phyloP scores from a whole-genome alignment of 2,329 filamentous ascomycete genomes.

The Coleophoma crateriformis region DNA sequence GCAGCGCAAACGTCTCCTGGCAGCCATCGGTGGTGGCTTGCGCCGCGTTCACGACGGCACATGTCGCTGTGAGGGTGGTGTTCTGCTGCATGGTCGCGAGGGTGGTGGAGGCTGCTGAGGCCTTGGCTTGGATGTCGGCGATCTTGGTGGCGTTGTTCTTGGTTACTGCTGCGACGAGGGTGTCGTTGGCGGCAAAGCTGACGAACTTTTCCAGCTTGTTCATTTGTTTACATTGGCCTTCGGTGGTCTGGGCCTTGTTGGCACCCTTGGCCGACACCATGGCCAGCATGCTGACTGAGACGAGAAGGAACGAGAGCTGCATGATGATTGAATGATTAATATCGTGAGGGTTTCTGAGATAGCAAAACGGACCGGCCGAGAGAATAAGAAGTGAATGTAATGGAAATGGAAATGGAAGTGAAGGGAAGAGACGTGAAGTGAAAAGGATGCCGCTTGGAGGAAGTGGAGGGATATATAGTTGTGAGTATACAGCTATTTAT shows the following conservation, averaged over 20 bases:
- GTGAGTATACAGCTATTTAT: too few species aligned
- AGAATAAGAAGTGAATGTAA: too few species aligned
- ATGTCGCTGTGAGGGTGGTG: conserved; percentile 5
- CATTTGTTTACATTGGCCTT: conserved; percentile 18
- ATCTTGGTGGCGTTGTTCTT: conserved; percentile 27
- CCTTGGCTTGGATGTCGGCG: conserved; percentile 25
- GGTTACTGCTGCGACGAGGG: conserved; percentile 23
- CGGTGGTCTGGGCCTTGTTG: conserved; percentile 23
- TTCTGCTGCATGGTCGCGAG: conserved; percentile 7
- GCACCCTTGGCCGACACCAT: conserved; percentile 26
- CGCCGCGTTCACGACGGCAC: background rate
- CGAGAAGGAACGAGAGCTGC: background rate
- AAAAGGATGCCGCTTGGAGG: too few species aligned
- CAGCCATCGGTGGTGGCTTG: conserved; percentile 17
- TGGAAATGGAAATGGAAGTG: too few species aligned
- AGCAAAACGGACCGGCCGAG: too few species aligned
- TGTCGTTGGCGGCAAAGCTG: conserved; percentile 21
- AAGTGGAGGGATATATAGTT: too few species aligned
- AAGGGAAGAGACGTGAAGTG: too few species aligned
- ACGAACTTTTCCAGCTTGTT: conserved; percentile 17
- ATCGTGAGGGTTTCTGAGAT: too few species aligned
- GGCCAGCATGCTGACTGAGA: conserved; percentile 16
- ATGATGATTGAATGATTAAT: too few species aligned
- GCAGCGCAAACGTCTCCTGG: conserved; percentile 21
- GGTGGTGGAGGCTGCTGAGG: conserved; percentile 18